These are phyloP conservation scores for Barnettozyma wickerhamii DNA, from an alignment of 805 yeast species.

Conservation along the genomic window DNA sequence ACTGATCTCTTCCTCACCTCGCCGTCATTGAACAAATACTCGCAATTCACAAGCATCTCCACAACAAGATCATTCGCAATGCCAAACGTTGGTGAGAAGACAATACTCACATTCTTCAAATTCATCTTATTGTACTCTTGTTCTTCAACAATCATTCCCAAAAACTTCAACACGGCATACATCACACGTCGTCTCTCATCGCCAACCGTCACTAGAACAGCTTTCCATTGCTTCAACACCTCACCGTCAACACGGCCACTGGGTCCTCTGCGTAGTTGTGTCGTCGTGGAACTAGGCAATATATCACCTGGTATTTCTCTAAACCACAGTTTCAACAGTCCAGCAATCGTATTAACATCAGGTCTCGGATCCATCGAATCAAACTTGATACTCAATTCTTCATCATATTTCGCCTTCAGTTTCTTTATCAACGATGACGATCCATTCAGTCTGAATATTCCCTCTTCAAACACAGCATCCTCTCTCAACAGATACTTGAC, in stretches of 20 bases:
- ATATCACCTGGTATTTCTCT: conserved; percentile 70
- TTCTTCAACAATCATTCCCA: conserved; percentile 59
- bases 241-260: conserved; percentile 29
- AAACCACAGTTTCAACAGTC: conserved; percentile 75
- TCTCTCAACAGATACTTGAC: conserved; percentile 58
- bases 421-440: conserved; percentile 71
- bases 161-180: conserved; percentile 60
- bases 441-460: conserved; percentile 87
- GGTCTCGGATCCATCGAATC: conserved; percentile 34
- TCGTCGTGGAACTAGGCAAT: conserved; percentile 49
- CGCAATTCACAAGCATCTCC: conserved; percentile 57
- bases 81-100: conserved; percentile 76
- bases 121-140: conserved; percentile 77
- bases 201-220: conserved; percentile 30
- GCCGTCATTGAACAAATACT: conserved; percentile 53
- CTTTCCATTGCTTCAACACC: conserved; percentile 27
- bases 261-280: conserved; percentile 29
- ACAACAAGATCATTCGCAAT: conserved; percentile 58
- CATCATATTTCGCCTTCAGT: conserved; percentile 66
- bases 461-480: conserved; percentile 81
- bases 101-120: conserved; percentile 71
- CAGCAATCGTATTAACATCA: conserved; percentile 86
- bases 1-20: conserved; percentile 45
- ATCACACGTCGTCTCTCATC: conserved; percentile 59
- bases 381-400: conserved; percentile 64